Evolutionary conservation across 768 basidiomycete genomes (phyloP).

Genomic region (Lentinula edodes): DNA sequence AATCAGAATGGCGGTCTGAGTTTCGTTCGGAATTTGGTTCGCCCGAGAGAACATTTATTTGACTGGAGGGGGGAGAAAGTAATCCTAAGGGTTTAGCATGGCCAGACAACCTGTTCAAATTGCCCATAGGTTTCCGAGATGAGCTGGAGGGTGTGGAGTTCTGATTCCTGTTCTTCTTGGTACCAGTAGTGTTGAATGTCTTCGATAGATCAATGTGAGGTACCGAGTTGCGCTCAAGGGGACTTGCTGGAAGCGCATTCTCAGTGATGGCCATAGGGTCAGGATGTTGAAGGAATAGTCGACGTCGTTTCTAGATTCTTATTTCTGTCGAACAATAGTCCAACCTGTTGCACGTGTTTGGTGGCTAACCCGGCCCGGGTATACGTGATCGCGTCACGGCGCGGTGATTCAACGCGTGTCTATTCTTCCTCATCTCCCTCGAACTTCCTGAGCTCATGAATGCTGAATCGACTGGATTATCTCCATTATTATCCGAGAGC

Average conservation of each 20-base stretch:
- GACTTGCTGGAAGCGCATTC: background rate
- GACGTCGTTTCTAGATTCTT: background rate
- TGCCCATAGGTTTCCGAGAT: slow-evolving; percentile 3
- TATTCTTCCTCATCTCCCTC: background rate
- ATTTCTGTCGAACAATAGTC: background rate
- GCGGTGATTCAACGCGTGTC: background rate
- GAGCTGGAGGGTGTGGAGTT: background rate
- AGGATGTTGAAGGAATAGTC: background rate
- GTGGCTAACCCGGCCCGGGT: background rate
- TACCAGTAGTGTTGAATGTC: background rate
- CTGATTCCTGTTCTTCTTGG: slow-evolving; percentile 4
- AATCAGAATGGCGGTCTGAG: background rate
- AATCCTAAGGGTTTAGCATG: background rate
- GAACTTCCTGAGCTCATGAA: background rate
- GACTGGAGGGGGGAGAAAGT: slow-evolving; percentile 8
- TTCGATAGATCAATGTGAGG: slow-evolving; percentile 1
- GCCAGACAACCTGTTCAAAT: slow-evolving; percentile 2
- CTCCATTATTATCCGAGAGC: background rate
- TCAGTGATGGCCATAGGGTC: background rate
- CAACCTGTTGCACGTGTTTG: background rate
- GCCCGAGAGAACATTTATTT: background rate
- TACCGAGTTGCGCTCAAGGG: background rate
- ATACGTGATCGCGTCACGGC: background rate
- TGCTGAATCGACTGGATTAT: background rate
- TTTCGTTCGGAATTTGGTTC: background rate